A percentile compares a stretch with the other conserved stretches of the same genome.
These are phyloP conservation scores for Multifurca ochricompacta DNA, from an alignment of 768 basidiomycete genomes.

Conservation along the genomic window DNA sequence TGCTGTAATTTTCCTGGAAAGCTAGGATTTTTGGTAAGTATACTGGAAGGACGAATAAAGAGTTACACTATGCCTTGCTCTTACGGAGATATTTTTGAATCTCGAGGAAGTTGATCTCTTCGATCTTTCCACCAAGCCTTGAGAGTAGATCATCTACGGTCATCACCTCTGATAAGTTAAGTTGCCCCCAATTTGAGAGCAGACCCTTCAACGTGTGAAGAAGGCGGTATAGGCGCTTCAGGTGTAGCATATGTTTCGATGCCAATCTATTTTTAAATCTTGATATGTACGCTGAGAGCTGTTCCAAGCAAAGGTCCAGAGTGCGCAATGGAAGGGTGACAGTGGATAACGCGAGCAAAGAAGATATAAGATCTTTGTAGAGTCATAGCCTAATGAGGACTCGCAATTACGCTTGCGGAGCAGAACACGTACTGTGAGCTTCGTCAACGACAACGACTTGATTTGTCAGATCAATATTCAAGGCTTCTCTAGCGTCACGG, in stretches of 20 bases:
- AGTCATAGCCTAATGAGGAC: neutral
- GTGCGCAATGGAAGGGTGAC: constrained; percentile 49
- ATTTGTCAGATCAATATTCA: constrained; percentile 77
- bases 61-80: constrained; percentile 60
- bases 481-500: constrained; percentile 72
- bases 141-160: constrained; percentile 58
- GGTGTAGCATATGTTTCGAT: constrained; percentile 61
- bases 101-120: constrained; percentile 77
- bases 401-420: neutral
- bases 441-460: constrained; percentile 93
- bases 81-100: constrained; percentile 71
- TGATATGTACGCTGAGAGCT: constrained; percentile 69
- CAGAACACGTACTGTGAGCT: constrained; percentile 72
- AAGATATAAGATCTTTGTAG: constrained; percentile 72
- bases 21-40: constrained; percentile 28
- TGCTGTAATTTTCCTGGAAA: constrained; percentile 76
- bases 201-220: constrained; percentile 62
- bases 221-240: constrained; percentile 71
- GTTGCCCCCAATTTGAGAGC: constrained; percentile 45
- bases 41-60: neutral
- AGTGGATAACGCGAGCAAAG: constrained; percentile 81
- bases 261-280: constrained; percentile 76
- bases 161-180: constrained; percentile 49
- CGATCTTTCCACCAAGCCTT: constrained; percentile 56
- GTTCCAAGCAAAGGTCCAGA: constrained; percentile 56